Conservation (phyloP, 2,329 filamentous ascomycete species). For the Aspergillus melleus region DNA sequence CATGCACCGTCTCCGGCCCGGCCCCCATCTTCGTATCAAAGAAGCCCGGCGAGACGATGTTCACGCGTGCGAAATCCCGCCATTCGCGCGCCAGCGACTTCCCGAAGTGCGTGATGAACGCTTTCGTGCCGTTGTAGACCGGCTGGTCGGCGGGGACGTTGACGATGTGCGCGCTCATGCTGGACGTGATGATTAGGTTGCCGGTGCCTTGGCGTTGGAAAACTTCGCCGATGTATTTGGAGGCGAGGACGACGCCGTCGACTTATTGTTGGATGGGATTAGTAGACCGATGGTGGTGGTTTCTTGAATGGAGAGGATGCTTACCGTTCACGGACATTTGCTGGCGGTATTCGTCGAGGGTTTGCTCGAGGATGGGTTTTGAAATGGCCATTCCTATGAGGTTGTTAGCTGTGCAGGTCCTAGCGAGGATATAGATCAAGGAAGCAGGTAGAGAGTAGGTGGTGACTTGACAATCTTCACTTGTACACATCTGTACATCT, state of each 20-base stretch:
- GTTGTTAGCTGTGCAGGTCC: constrained; percentile 2
- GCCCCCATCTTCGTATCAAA: constrained; percentile 59
- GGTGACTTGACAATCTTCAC: too few species aligned
- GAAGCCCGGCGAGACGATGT: constrained; percentile 56
- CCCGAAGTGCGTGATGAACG: constrained; percentile 57
- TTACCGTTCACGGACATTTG: constrained; percentile 57
- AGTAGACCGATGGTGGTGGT: neutral
- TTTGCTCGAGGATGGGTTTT: constrained; percentile 57
- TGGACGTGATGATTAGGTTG: constrained; percentile 53
- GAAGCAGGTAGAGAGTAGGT: too few species aligned
- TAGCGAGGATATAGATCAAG: too few species aligned
- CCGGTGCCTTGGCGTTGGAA: constrained; percentile 45
- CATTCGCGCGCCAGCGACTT: constrained; percentile 58
- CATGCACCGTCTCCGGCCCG: constrained; percentile 43
- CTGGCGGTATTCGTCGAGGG: constrained; percentile 52
- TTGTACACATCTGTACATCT: too few species aligned
- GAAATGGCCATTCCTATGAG: constrained; percentile 51
- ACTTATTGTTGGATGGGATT: constrained; percentile 25
- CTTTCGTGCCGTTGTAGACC: constrained; percentile 59
- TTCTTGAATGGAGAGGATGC: constrained; percentile 14
- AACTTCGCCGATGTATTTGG: constrained; percentile 47
- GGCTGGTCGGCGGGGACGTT: constrained; percentile 57
- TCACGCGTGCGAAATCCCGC: constrained; percentile 59
- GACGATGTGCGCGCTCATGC: constrained; percentile 53
- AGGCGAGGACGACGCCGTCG: constrained; percentile 49